A percentile compares a stretch with the other conserved stretches of the same genome.
Conservation (phyloP, 352 stramenopile species). For the Phytopythium chamaehyphon region DNA sequence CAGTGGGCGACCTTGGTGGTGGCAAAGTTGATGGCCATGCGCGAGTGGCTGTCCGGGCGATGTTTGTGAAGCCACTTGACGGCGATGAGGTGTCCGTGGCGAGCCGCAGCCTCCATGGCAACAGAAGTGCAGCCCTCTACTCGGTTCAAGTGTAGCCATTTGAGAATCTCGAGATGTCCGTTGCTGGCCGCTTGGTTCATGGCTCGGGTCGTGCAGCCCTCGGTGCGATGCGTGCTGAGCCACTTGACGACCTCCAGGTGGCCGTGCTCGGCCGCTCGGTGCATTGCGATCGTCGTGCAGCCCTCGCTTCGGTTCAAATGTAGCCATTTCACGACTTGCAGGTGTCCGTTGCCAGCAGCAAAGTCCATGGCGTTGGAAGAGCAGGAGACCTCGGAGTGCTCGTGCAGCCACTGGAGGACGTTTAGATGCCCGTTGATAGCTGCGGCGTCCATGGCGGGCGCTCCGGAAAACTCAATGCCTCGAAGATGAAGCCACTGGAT, state of each 20-base stretch:
- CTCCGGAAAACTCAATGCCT: neutral
- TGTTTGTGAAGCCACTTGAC: conserved; percentile 17
- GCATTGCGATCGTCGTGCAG: conserved; percentile 58
- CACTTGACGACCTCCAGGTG: conserved; percentile 17
- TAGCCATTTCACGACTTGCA: conserved; percentile 53
- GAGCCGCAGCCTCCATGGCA: conserved; percentile 29
- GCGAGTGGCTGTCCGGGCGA: neutral
- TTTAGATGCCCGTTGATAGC: conserved; percentile 51
- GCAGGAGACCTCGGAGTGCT: conserved; percentile 51
- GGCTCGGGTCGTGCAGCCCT: conserved; percentile 14
- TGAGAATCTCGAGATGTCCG: conserved; percentile 8
- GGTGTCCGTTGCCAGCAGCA: conserved; percentile 45
- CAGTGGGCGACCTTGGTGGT: conserved; percentile 13
- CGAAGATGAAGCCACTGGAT: neutral
- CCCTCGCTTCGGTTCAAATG: conserved; percentile 49
- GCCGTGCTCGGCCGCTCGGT: conserved; percentile 40
- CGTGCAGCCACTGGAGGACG: conserved; percentile 56
- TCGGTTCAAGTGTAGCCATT: conserved; percentile 19
- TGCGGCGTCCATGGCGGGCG: conserved; percentile 73
- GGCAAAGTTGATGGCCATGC: conserved; percentile 5
- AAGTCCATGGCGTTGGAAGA: conserved; percentile 55
- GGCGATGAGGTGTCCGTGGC: conserved; percentile 14
- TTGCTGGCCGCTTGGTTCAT: conserved; percentile 17
- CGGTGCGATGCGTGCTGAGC: conserved; percentile 9
- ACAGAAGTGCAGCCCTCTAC: conserved; percentile 19